These are phyloP conservation scores for Alternaria tenuissima DNA, from an alignment of 2,329 filamentous ascomycete species.

Conservation along the genomic window DNA sequence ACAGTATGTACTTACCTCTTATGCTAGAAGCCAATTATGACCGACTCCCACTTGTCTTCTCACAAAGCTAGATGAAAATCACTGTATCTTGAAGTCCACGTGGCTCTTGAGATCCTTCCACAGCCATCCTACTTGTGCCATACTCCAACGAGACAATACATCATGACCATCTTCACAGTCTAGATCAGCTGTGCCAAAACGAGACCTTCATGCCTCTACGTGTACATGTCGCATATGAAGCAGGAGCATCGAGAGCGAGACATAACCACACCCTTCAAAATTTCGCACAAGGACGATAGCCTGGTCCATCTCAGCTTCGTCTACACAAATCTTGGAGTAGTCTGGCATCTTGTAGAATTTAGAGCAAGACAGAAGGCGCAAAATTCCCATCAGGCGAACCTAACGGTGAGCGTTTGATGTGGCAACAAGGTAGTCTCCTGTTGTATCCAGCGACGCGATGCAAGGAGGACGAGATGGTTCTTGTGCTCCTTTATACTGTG, in stretches of 20 bases:
- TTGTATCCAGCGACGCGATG: not conserved
- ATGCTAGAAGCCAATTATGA: not conserved
- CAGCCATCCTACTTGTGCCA: not conserved
- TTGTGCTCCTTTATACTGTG: not conserved
- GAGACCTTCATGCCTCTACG: not conserved
- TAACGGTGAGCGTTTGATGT: not conserved
- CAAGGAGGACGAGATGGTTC: not conserved
- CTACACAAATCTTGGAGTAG: not conserved
- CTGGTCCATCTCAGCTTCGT: not conserved
- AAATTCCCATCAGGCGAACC: not conserved
- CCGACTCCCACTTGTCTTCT: not conserved
- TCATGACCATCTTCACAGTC: not conserved
- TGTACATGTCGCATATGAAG: not conserved
- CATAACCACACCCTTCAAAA: not conserved
- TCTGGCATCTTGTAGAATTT: not conserved
- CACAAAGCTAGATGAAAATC: not conserved
- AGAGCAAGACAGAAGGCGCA: not conserved
- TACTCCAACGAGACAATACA: not conserved
- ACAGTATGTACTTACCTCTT: not conserved
- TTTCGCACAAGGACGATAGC: not conserved
- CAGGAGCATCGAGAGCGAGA: not conserved
- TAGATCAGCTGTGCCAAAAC: not conserved
- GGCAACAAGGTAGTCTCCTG: not conserved
- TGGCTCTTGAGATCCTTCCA: not conserved
- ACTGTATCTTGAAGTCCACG: not conserved